Evolutionary conservation across 805 yeast genomes (phyloP).

Genomic region (Wickerhamiella azymoides): DNA sequence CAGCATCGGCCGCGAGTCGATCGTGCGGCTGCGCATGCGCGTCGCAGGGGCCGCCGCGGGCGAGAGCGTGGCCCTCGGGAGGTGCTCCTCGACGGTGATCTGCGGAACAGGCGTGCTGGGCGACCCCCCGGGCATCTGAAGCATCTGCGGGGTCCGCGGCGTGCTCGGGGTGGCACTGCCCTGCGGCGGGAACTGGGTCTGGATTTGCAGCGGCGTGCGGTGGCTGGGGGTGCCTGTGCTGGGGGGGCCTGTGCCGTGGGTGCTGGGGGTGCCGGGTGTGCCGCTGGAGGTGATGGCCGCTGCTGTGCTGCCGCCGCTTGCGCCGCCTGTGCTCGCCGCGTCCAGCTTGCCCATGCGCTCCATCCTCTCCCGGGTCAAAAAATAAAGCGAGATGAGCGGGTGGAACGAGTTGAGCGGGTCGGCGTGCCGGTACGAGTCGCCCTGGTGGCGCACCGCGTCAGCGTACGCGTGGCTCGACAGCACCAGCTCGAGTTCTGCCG

Average conservation of each 20-base stretch:
- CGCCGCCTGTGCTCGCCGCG: neutral
- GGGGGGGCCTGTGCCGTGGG: no score
- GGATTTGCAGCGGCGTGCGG: neutral
- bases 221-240: neutral
- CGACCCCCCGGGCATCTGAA: neutral
- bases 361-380: conserved; percentile 70
- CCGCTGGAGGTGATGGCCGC: neutral
- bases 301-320: neutral
- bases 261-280: neutral
- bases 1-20: neutral
- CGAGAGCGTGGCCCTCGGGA: no score
- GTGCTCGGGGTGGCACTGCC: neutral
- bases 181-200: neutral
- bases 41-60: no score
- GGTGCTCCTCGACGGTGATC: neutral
- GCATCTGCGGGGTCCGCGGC: neutral
- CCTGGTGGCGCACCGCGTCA: conserved; percentile 35
- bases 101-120: neutral
- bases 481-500: conserved; percentile 38
- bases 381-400: conserved; percentile 78
- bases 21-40: conserved; percentile 3
- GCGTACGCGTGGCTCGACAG: conserved; percentile 54
- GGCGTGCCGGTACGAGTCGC: conserved; percentile 23
- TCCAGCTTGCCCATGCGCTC: conserved; percentile 36
- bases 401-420: conserved; percentile 83